Evolutionary conservation across 179 eudicot species (phyloP), one percentile per base, ranked within the genome.

Genomic region (Camellia oleifera): DNA sequence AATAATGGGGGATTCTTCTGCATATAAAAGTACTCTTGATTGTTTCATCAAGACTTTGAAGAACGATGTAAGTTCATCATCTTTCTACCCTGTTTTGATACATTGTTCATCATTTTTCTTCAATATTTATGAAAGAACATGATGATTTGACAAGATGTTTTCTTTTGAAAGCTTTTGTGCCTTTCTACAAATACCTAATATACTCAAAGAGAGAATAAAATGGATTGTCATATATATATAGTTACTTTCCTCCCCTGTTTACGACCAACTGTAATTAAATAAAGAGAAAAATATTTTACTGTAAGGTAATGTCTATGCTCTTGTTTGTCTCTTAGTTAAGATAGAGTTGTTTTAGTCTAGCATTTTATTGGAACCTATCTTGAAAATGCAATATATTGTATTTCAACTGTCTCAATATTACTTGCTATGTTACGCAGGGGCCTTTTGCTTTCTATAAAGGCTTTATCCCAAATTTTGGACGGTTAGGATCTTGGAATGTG

Each of bases 401-500:
- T 26, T 26, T 26, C 32, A 26, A 26, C 32, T 26, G 32, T 26
- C 32, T 26, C 32, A 26, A 26, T 26, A 26, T 26, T 26, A 26
- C 32, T 26, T 26, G 32, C 32, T 26, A 26, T 26, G 32, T 26
- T 26, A 26, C 32, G 32, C 32, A 26, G 32, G 32, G 32, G 32
- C 98, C 99, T 81, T 78, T 93, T 56, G 98, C 99, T 74, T 95
- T 95, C 85, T 95, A 95, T 80, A 95, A 92, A 82, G 99, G 99
- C 73, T 92, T 95, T 70, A 85, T 95, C 73, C 99, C 99, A 72
- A 95, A 95, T 77, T 95, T 95, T 83, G 98, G 95, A 79, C 92
- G 99, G 63, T 87, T 95, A 54, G 99, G 99, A 72, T 95, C 99
- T 52, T 95, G 99, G 98, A 95, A 95, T 79, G 99, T 95, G 87